A percentile compares a stretch with the other conserved stretches of the same genome.
Conservation (phyloP, 805 yeast genomes). For the Wickerhamomyces subpelliculosus region DNA sequence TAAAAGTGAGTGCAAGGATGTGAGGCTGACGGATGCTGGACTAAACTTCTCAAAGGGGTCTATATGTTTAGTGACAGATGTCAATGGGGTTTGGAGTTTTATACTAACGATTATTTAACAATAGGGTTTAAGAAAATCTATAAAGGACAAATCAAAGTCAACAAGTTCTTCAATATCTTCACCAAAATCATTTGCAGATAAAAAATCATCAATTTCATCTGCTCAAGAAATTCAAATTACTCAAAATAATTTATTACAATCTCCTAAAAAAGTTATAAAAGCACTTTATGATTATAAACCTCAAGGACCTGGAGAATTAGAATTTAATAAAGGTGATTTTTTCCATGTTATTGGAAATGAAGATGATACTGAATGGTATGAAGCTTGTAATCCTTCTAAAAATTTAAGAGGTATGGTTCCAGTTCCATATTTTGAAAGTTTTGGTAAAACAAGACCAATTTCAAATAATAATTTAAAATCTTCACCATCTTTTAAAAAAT, state of each 20-base stretch:
- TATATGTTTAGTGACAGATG: too few species aligned
- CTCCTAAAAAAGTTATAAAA: slow-evolving; percentile 78
- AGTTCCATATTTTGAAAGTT: slow-evolving; percentile 70
- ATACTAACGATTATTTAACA: background rate
- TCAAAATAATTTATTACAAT: slow-evolving; percentile 24
- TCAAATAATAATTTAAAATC: slow-evolving; percentile 14
- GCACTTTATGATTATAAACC: slow-evolving; percentile 76
- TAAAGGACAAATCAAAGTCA: slow-evolving; percentile 18
- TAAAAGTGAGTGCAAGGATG: slow-evolving; percentile 3
- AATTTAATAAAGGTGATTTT: slow-evolving; percentile 78
- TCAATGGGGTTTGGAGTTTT: too few species aligned
- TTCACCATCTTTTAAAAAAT: slow-evolving; percentile 12
- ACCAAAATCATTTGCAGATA: slow-evolving; percentile 10
- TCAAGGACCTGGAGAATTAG: slow-evolving; percentile 74
- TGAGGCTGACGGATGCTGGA: too few species aligned
- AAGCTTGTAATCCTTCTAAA: slow-evolving; percentile 81
- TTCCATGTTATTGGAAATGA: slow-evolving; percentile 69
- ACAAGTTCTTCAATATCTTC: slow-evolving; percentile 21
- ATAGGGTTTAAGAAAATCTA: slow-evolving; percentile 17
- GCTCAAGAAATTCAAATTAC: slow-evolving; percentile 16
- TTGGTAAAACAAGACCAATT: slow-evolving; percentile 47
- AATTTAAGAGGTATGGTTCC: slow-evolving; percentile 84
- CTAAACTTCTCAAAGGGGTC: too few species aligned
- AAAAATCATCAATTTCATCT: slow-evolving; percentile 17
- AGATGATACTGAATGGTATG: slow-evolving; percentile 64